Percentiles rank a stretch among this genome's conserved stretches.
Conservation (phyloP, 306 rosid genomes). For the Cercis canadensis region DNA sequence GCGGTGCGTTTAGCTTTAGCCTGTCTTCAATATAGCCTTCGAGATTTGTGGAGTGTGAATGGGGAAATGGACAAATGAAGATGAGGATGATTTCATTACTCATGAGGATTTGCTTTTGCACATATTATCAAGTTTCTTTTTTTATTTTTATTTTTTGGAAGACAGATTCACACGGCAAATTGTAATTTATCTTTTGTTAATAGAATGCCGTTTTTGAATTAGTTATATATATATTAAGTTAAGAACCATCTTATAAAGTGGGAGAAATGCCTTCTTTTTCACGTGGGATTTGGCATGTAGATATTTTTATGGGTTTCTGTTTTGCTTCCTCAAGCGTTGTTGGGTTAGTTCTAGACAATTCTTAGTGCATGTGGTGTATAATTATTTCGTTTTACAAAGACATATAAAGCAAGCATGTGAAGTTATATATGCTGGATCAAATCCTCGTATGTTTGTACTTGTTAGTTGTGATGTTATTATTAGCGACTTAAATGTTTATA, state of each 20-base stretch:
- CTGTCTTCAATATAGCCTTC: background rate
- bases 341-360: conserved; percentile 18
- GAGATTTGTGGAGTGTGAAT: conserved; percentile 22
- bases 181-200: conserved; percentile 45
- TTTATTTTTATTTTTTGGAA: background rate
- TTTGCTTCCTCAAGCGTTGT: conserved; percentile 36
- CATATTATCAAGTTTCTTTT: conserved; percentile 9
- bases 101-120: conserved; percentile 40
- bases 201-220: conserved; percentile 35
- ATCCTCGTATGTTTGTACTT: too few species aligned
- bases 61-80: conserved; percentile 3
- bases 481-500: too few species aligned
- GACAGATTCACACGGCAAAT: conserved; percentile 41
- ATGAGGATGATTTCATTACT: background rate
- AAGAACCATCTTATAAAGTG: background rate
- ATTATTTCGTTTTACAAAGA: background rate
- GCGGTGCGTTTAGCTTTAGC: conserved; percentile 22
- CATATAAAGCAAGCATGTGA: too few species aligned
- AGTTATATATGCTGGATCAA: too few species aligned
- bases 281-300: conserved; percentile 29
- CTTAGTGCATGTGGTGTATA: background rate
- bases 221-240: background rate
- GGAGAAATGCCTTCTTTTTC: conserved; percentile 9
- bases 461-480: too few species aligned
- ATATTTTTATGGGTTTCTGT: conserved; percentile 1